These are phyloP conservation scores for Backusella sp. DNA, from an alignment of 192 early-diverging fungal genomes.

Conservation along the genomic window DNA sequence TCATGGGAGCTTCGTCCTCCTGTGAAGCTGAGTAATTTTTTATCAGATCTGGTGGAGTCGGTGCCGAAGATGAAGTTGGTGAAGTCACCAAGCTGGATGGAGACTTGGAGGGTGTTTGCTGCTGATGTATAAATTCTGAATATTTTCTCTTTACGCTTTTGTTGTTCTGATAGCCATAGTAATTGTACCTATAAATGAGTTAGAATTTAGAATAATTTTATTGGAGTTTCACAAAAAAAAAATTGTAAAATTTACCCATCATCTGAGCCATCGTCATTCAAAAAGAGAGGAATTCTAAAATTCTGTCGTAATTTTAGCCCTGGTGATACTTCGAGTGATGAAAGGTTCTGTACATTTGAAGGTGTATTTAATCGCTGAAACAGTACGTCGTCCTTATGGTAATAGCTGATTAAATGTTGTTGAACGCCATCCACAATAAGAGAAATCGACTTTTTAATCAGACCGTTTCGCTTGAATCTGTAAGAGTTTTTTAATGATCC, in stretches of 20 bases:
- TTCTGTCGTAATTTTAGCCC: constrained; percentile 55
- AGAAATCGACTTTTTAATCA: constrained; percentile 82
- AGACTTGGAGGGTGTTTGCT: background rate
- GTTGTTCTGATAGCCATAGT: background rate
- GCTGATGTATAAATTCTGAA: background rate
- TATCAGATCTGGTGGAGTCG: background rate
- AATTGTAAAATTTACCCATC: background rate
- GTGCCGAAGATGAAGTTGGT: background rate
- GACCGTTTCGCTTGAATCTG: constrained; percentile 57
- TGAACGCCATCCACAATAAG: constrained; percentile 60
- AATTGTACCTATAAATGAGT: background rate
- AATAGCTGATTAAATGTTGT: constrained; percentile 57
- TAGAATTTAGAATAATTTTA: background rate
- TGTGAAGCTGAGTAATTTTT: background rate
- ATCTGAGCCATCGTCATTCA: constrained; percentile 15
- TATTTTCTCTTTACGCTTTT: constrained; percentile 9
- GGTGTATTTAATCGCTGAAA: constrained; percentile 48
- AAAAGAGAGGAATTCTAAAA: constrained; percentile 48
- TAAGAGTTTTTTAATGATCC: constrained; percentile 54
- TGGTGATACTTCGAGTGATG: constrained; percentile 51
- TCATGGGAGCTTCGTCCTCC: background rate
- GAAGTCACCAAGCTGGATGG: background rate
- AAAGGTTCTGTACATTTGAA: constrained; percentile 43
- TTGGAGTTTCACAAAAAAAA: background rate
- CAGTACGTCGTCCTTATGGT: constrained; percentile 56